Evolutionary conservation across 1,139 yeast genomes (phyloP).

Genomic region (Protomyces gravidus): DNA sequence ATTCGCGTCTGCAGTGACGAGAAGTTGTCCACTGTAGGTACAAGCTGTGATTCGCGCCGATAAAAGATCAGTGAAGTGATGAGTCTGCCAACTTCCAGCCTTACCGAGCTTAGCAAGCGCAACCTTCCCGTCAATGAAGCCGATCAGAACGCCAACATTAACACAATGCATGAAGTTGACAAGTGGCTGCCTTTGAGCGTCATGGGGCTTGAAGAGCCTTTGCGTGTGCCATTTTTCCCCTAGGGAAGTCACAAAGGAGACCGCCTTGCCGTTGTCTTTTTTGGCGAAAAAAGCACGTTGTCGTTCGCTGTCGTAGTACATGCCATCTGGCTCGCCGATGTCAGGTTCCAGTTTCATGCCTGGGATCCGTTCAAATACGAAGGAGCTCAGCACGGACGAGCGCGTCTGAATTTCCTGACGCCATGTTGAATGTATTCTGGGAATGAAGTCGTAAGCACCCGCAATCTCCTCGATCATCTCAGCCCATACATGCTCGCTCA

Average conservation of each 20-base stretch:
- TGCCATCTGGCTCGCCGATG: not conserved
- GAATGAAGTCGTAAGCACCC: not conserved
- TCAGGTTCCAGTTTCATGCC: slow-evolving; percentile 1
- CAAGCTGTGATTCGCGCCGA: too few species aligned
- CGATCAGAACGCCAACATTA: slow-evolving; percentile 1
- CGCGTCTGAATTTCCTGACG: slow-evolving; percentile 7
- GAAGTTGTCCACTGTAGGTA: too few species aligned
- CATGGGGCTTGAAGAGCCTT: too few species aligned
- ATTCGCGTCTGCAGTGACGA: too few species aligned
- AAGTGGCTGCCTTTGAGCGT: too few species aligned
- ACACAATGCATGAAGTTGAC: too few species aligned
- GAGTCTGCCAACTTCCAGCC: too few species aligned
- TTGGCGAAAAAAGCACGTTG: slow-evolving; percentile 1
- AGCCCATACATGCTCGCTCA: too few species aligned
- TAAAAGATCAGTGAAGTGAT: too few species aligned
- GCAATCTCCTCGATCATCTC: not conserved
- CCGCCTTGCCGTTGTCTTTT: not conserved
- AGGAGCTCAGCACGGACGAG: not conserved
- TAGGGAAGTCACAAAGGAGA: too few species aligned
- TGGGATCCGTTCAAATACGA: not conserved
- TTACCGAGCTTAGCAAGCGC: slow-evolving; percentile 1
- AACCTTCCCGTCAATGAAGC: slow-evolving; percentile 8
- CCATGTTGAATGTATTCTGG: slow-evolving; percentile 11
- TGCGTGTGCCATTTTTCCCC: too few species aligned
- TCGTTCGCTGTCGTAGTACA: not conserved